Evolutionary conservation across 768 basidiomycete species (phyloP).

Genomic region (Kwoniella bestiolae): DNA sequence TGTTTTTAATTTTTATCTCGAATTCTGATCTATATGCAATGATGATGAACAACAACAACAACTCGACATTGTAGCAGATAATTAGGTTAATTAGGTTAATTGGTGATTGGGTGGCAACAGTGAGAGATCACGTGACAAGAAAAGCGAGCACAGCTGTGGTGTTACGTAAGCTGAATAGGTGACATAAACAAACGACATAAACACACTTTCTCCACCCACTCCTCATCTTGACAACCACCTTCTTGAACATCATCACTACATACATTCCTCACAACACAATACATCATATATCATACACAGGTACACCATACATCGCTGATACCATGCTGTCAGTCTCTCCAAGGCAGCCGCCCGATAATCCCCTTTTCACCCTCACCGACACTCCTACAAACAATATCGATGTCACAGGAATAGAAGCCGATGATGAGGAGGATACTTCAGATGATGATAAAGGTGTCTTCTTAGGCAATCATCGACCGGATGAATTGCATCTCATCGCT

Average conservation of each 20-base stretch:
- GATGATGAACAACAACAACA: too few relatives aligned
- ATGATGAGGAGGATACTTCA: slow-evolving; percentile 17
- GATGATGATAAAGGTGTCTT: slow-evolving; percentile 40
- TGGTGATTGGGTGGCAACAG: neutral
- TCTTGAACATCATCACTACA: neutral
- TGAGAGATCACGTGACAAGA: neutral
- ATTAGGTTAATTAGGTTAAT: too few relatives aligned
- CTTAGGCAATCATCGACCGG: slow-evolving; percentile 32
- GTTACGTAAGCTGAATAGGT: neutral
- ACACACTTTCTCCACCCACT: neutral
- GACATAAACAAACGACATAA: neutral
- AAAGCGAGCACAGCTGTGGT: too few relatives aligned
- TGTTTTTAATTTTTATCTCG: too few relatives aligned
- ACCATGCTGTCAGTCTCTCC: neutral
- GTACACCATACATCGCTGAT: neutral
- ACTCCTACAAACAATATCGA: neutral
- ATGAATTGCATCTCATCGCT: slow-evolving; percentile 24
- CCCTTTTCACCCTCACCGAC: neutral
- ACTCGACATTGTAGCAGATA: too few relatives aligned
- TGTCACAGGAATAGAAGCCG: slow-evolving; percentile 7
- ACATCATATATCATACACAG: neutral
- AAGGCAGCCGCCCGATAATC: neutral
- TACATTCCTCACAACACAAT: neutral
- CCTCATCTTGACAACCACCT: neutral
- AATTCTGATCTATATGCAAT: too few relatives aligned